A percentile compares a stretch with the other conserved stretches of the same genome.
Evolutionary conservation across 192 early-diverging fungal species (phyloP).

Genomic region (Backusella parvicylindrica): DNA sequence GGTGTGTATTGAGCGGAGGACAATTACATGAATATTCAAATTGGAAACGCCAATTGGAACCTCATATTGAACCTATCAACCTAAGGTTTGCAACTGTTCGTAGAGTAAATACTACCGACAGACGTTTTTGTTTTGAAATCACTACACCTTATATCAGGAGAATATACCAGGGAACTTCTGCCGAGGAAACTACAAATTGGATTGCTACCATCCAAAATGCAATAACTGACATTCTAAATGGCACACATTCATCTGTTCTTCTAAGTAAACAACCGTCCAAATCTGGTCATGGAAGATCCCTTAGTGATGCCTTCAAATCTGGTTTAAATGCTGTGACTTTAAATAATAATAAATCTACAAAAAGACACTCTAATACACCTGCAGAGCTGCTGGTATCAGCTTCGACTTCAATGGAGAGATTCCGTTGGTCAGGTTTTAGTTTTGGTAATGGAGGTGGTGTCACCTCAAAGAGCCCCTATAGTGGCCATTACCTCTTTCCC

Average conservation of each 20-base stretch:
- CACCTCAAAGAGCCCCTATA: background rate
- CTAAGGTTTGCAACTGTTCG: constrained; percentile 65
- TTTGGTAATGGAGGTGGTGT: background rate
- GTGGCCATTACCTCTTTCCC: background rate
- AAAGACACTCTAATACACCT: constrained; percentile 1
- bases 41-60: constrained; percentile 57
- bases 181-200: constrained; percentile 63
- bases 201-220: constrained; percentile 63
- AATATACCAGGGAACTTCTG: constrained; percentile 66
- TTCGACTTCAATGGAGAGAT: background rate
- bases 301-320: constrained; percentile 16
- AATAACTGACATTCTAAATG: constrained; percentile 61
- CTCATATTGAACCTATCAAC: constrained; percentile 61
- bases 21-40: constrained; percentile 63
- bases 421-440: constrained; percentile 15
- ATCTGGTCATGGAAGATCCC: constrained; percentile 7
- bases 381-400: constrained; percentile 6
- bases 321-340: background rate
- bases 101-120: constrained; percentile 57
- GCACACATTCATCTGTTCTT: constrained; percentile 15
- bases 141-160: constrained; percentile 57
- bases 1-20: constrained; percentile 66
- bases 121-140: constrained; percentile 74
- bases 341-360: background rate
- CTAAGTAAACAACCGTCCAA: background rate